A percentile compares a stretch with the other conserved stretches of the same genome.
Conservation (phyloP, 768 basidiomycete species). For the Porpolomopsis calyptriformis region DNA sequence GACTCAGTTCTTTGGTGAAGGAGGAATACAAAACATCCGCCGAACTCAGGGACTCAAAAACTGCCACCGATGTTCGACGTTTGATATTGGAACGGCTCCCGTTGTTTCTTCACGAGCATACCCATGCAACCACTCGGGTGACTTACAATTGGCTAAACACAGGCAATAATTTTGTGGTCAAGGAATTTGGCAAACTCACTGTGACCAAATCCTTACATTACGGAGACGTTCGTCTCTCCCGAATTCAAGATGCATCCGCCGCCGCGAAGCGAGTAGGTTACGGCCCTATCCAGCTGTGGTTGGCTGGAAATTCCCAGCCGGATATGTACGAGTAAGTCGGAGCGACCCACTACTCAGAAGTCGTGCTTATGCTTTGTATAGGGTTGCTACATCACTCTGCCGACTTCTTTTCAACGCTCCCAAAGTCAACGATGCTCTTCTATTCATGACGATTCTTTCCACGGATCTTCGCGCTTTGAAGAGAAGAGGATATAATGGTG, state of each 20-base stretch:
- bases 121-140: conserved; percentile 50
- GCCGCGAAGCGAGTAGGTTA: conserved; percentile 44
- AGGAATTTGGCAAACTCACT: conserved; percentile 50
- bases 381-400: conserved; percentile 79
- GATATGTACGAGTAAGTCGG: conserved; percentile 86
- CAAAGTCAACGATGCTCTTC: conserved; percentile 75
- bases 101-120: conserved; percentile 85
- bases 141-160: conserved; percentile 57
- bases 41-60: conserved; percentile 39
- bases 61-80: conserved; percentile 40
- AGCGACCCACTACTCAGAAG: conserved; percentile 1
- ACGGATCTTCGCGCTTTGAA: conserved; percentile 77
- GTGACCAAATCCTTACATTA: conserved; percentile 52
- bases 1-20: conserved; percentile 60
- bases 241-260: conserved; percentile 64
- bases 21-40: conserved; percentile 61
- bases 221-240: conserved; percentile 37
- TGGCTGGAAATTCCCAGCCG: conserved; percentile 62
- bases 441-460: conserved; percentile 90
- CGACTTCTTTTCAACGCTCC: conserved; percentile 66
- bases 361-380: conserved; percentile 19
- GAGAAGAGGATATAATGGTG: conserved; percentile 79
- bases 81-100: conserved; percentile 78
- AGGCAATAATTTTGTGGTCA: conserved; percentile 58
- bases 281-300: conserved; percentile 63